Percentiles rank a stretch among this genome's conserved stretches.
Evolutionary conservation across 371 early-diverging fungal genomes (phyloP).

Genomic region (Hamiltosporidium tvaerminnensis): DNA sequence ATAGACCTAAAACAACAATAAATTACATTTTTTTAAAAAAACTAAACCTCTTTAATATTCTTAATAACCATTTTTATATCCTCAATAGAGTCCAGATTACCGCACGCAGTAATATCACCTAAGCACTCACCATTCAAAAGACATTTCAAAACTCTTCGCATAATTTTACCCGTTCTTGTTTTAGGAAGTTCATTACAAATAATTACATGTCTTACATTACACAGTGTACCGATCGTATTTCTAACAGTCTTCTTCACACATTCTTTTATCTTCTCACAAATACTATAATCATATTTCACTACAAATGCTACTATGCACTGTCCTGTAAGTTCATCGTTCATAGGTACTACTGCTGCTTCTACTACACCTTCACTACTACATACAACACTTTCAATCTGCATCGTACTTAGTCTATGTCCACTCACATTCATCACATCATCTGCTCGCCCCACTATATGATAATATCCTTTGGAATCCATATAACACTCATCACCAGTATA

Average conservation of each 20-base stretch:
- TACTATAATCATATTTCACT: conserved; percentile 60
- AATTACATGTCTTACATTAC: conserved; percentile 67
- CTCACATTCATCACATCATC: conserved; percentile 91
- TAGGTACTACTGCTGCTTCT: conserved; percentile 80
- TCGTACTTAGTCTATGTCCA: conserved; percentile 80
- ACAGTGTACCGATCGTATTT: conserved; percentile 62
- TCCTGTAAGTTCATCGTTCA: conserved; percentile 75
- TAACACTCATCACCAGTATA: conserved; percentile 58
- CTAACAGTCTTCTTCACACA: conserved; percentile 64
- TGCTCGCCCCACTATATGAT: conserved; percentile 69
- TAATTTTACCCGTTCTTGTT: conserved; percentile 75
- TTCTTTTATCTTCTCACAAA: conserved; percentile 55
- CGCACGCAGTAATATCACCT: conserved; percentile 16
- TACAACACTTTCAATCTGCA: conserved; percentile 77
- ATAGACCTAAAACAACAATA: too few species aligned
- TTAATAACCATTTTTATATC: background rate
- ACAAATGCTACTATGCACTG: conserved; percentile 56
- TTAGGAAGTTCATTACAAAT: conserved; percentile 71
- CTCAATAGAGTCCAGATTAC: background rate
- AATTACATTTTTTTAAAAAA: too few species aligned
- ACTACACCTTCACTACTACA: conserved; percentile 62
- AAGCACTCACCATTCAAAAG: conserved; percentile 63
- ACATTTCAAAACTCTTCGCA: conserved; percentile 74
- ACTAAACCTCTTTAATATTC: too few species aligned
- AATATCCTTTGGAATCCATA: conserved; percentile 64